Evolutionary conservation across 306 rosid genomes (phyloP).

Genomic region (Purshia tridentata): DNA sequence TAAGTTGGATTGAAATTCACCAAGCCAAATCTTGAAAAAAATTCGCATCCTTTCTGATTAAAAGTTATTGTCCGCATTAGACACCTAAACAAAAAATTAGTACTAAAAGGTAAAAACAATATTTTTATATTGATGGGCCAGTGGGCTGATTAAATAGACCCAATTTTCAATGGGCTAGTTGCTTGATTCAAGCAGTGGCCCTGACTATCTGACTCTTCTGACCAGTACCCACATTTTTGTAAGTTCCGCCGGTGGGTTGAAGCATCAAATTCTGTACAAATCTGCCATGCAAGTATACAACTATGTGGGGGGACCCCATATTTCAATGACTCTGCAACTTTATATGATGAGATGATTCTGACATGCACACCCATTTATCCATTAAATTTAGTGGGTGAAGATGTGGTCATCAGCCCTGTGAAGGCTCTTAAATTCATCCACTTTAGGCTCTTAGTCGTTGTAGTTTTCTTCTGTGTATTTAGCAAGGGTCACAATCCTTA

Average conservation of each 20-base stretch:
- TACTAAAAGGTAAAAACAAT: background rate
- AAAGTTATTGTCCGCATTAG: too few species aligned
- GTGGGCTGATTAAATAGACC: too few species aligned
- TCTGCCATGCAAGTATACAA: slow-evolving; percentile 9
- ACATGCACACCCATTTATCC: slow-evolving; percentile 9
- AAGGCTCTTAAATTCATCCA: background rate
- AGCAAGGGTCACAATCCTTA: slow-evolving; percentile 14
- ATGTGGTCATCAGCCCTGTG: slow-evolving; percentile 1
- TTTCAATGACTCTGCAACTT: slow-evolving; percentile 11
- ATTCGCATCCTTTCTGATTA: too few species aligned
- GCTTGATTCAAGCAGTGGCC: background rate
- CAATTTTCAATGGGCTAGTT: background rate
- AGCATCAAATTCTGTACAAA: slow-evolving; percentile 11
- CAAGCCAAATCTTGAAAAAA: too few species aligned
- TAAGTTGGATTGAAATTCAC: too few species aligned
- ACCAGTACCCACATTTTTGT: background rate
- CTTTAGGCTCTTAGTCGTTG: background rate
- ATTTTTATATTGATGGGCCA: too few species aligned
- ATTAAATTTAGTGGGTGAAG: slow-evolving; percentile 17
- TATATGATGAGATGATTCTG: slow-evolving; percentile 9
- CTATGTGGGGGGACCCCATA: slow-evolving; percentile 11
- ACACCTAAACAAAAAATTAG: background rate
- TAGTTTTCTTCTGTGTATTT: background rate
- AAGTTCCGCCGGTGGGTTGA: slow-evolving; percentile 1
- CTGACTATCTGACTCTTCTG: background rate